A percentile compares a stretch with the other conserved stretches of the same genome.
phyloP scores from a whole-genome alignment of 1,284 basidiomycete genomes.

The Athelia sp. region DNA sequence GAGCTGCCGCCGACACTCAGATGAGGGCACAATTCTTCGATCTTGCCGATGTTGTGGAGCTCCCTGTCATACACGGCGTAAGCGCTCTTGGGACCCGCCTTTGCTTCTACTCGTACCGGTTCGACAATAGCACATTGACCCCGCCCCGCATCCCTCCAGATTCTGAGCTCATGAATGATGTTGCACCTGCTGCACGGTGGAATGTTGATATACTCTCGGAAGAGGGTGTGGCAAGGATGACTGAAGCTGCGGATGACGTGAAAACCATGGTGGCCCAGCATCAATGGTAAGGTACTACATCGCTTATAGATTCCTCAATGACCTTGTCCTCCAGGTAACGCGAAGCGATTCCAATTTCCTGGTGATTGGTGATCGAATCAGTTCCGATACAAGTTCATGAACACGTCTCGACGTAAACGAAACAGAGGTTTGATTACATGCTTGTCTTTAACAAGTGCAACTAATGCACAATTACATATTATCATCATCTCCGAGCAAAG shows the following conservation, averaged over 20 bases:
- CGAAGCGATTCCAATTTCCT: no score
- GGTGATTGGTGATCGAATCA: no score
- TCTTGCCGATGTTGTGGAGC: slow-evolving; percentile 3
- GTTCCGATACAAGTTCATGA: no score
- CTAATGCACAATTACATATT: no score
- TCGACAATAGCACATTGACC: slow-evolving; percentile 1
- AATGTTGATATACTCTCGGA: slow-evolving; percentile 3
- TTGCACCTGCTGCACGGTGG: slow-evolving; percentile 7
- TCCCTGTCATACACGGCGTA: slow-evolving; percentile 14
- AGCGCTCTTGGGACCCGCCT: slow-evolving; percentile 17
- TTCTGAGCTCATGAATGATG: slow-evolving; percentile 3
- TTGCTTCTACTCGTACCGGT: slow-evolving; percentile 17
- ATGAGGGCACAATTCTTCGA: slow-evolving; percentile 15
- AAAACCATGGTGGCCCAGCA: slow-evolving; percentile 3
- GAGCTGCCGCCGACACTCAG: slow-evolving; percentile 16
- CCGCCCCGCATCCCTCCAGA: slow-evolving; percentile 4
- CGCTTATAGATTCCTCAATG: no score
- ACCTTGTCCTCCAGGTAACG: no score
- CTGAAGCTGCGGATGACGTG: slow-evolving; percentile 2
- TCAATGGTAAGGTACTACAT: no score
- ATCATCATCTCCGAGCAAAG: no score
- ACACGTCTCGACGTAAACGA: no score
- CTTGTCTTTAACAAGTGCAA: no score
- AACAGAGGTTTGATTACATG: no score
- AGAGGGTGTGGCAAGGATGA: slow-evolving; percentile 3